Base-by-base conservation (phyloP, 805 yeast species). In the Candida montana region DNA sequence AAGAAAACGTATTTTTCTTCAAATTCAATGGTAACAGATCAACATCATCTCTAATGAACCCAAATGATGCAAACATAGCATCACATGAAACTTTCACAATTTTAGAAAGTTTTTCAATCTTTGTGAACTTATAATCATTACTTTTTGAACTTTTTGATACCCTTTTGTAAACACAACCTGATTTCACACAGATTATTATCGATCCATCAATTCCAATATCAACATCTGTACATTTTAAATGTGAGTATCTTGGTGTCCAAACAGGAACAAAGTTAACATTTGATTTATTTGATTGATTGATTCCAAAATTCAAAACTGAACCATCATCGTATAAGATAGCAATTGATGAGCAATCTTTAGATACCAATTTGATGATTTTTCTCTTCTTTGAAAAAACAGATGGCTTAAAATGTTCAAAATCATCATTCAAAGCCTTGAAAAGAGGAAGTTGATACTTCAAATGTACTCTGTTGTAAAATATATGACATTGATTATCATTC, bases 191-290 rank as follows among this genome's bases (percentile, higher is more conserved):
- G 1, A 90, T 57, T 1, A 89, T 65, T 2, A 86, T 58, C 0
- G 85, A 77, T 0, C 95, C 95, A 52, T 81, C 84, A 15, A 62
- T 65, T 2, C 83, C 74, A 33, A 81, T 69, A 52, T 81, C 91
- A 26, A 84, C 72, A 61, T 87, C 95, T 4, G 64, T 65, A 36
- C 77, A 87, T 41, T 65, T 68, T 70, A 77, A 63, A 50, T 76
- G 80, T 10, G 61, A 57, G 37, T 75, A 75, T 41, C 75, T 68
- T 1, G 90, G 85, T 26, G 63, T 69, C 91, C 93, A 85, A n/a
- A 74, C 62, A 1, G 63, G 58, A 1, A 57, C 48, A 49, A 74
- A 78, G 34, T 71, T 78, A 12, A 77, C 56, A 29, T 53, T 61
- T 15, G 70, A 26, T 35, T 49, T 56, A 2, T 53, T 40, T 21